Evolutionary conservation across 768 basidiomycete species (phyloP).

Genomic region (Lyophyllum atratum): DNA sequence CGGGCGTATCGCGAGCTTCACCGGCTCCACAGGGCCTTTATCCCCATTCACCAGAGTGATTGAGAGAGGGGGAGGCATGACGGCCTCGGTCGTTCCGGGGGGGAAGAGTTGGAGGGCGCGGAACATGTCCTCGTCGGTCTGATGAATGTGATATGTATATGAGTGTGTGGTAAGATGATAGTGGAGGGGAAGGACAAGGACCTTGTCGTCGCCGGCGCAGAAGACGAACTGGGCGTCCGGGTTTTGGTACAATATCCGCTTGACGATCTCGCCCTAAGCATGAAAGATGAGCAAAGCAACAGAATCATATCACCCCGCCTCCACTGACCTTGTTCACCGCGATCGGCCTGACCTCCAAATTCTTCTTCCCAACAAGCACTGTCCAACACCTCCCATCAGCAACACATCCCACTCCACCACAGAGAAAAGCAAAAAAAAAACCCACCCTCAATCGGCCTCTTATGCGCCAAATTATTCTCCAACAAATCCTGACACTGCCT

Average conservation of each 20-base stretch:
- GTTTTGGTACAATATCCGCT: constrained; percentile 89
- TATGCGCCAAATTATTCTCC: constrained; percentile 91
- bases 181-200: constrained; percentile 24
- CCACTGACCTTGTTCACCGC: constrained; percentile 83
- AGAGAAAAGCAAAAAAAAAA: neutral
- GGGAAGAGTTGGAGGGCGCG: constrained; percentile 75
- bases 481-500: constrained; percentile 95
- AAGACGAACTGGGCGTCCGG: constrained; percentile 95
- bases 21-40: constrained; percentile 33
- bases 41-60: constrained; percentile 53
- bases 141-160: neutral
- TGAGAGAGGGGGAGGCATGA: constrained; percentile 50
- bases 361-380: constrained; percentile 97
- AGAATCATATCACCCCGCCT: neutral
- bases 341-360: constrained; percentile 92
- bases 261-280: constrained; percentile 90
- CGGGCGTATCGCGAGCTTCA: constrained; percentile 64
- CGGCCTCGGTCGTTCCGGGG: constrained; percentile 37
- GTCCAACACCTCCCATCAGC: constrained; percentile 23
- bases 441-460: constrained; percentile 91
- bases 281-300: neutral
- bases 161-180: neutral
- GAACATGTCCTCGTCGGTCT: constrained; percentile 99
- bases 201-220: constrained; percentile 99
- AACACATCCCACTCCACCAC: neutral